These are phyloP conservation scores for Vitis rupestris DNA, from an alignment of 164 flowering plant species.

Conservation along the genomic window DNA sequence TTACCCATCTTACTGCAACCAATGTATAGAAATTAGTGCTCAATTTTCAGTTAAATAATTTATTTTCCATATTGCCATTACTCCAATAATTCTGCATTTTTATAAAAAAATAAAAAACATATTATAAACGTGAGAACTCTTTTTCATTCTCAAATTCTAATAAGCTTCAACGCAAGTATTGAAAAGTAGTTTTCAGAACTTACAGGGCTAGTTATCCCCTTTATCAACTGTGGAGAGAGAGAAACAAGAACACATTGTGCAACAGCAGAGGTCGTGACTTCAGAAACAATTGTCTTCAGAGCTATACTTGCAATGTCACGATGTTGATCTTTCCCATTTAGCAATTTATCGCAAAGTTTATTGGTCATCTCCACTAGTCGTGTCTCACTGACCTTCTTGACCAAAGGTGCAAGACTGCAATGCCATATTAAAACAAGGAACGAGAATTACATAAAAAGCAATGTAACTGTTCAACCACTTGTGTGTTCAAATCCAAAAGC, in stretches of 20 bases:
- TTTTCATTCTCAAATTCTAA: background rate
- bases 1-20: too few relatives aligned
- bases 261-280: constrained; percentile 57
- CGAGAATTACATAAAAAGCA: background rate
- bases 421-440: background rate
- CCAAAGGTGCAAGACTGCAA: constrained; percentile 89
- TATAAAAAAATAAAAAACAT: too few relatives aligned
- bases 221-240: constrained; percentile 62
- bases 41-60: too few relatives aligned
- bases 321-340: constrained; percentile 85
- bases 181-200: constrained; percentile 30
- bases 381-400: constrained; percentile 80
- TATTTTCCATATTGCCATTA: too few relatives aligned
- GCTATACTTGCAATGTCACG: constrained; percentile 96
- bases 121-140: background rate
- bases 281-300: constrained; percentile 83
- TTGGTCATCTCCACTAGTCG: constrained; percentile 81
- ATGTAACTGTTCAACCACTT: too few relatives aligned
- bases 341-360: constrained; percentile 73
- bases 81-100: too few relatives aligned
- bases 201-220: constrained; percentile 73
- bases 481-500: background rate
- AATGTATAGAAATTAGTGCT: too few relatives aligned
- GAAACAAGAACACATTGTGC: constrained; percentile 69
- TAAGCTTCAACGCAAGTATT: background rate